Percentiles rank a stretch among this genome's conserved stretches.
Conservation (phyloP, 805 yeast species). For the Candida dendrica region DNA sequence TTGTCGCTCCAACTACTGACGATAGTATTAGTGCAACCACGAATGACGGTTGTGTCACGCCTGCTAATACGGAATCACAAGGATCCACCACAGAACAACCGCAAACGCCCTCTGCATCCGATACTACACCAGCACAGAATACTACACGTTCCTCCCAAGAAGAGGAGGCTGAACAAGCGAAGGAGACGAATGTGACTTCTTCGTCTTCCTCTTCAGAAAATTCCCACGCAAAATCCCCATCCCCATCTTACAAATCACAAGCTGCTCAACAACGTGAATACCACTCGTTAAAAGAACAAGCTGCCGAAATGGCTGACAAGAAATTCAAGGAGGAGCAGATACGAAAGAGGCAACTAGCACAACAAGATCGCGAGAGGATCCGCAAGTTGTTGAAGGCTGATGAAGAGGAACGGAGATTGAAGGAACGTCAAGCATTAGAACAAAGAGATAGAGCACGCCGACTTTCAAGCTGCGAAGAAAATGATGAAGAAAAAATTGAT, state of each 20-base stretch:
- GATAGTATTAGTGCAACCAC: not conserved
- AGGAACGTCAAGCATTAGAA: constrained; percentile 9
- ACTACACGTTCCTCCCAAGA: constrained; percentile 4
- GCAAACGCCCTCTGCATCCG: not conserved
- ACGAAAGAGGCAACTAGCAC: constrained; percentile 28
- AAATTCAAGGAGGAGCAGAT: constrained; percentile 31
- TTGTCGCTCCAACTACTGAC: not conserved
- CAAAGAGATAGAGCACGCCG: constrained; percentile 15
- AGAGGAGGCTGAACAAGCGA: too few relatives aligned
- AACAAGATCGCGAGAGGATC: constrained; percentile 50
- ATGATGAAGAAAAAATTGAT: constrained; percentile 19
- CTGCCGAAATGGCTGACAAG: constrained; percentile 31
- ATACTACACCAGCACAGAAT: constrained; percentile 4
- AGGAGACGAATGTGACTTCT: too few relatives aligned
- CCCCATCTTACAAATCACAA: too few relatives aligned
- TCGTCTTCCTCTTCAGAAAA: too few relatives aligned
- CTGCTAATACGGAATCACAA: constrained; percentile 2
- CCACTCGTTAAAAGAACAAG: constrained; percentile 31
- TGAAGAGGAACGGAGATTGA: constrained; percentile 35
- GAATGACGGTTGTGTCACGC: not conserved
- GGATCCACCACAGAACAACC: constrained; percentile 1
- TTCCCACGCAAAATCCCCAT: too few relatives aligned
- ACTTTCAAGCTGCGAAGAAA: constrained; percentile 10
- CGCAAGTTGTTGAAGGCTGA: constrained; percentile 46
- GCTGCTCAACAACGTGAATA: not conserved